Evolutionary conservation across 2,329 filamentous ascomycete species (phyloP).

Genomic region (Penicillium janthinellum): DNA sequence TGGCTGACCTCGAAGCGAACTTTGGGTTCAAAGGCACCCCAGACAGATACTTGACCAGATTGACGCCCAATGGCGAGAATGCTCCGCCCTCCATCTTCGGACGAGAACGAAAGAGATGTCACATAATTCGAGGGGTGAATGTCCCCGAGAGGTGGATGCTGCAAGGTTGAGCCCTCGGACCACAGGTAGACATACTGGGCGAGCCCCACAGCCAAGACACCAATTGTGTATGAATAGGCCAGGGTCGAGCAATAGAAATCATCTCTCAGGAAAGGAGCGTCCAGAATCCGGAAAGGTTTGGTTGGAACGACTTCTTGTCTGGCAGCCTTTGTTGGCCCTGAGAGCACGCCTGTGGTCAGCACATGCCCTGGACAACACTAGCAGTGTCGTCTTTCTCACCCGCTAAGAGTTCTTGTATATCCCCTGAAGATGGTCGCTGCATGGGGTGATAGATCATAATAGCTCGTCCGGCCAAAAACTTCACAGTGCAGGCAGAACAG

Average conservation of each 20-base stretch:
- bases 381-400: background rate
- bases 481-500: background rate
- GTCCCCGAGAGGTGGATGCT: constrained; percentile 59
- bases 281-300: constrained; percentile 82
- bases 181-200: constrained; percentile 80
- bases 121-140: constrained; percentile 58
- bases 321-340: constrained; percentile 25
- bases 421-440: constrained; percentile 9
- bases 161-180: constrained; percentile 74
- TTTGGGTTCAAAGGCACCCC: constrained; percentile 67
- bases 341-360: constrained; percentile 22
- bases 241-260: constrained; percentile 95
- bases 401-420: background rate
- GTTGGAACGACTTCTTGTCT: constrained; percentile 59
- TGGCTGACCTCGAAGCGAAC: constrained; percentile 77
- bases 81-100: constrained; percentile 68
- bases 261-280: constrained; percentile 85
- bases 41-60: constrained; percentile 73
- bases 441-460: constrained; percentile 5
- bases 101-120: constrained; percentile 90
- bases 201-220: constrained; percentile 81
- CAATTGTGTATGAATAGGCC: constrained; percentile 75
- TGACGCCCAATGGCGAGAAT: constrained; percentile 86
- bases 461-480: background rate
- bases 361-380: constrained; percentile 1